Base-by-base conservation (phyloP, 805 yeast genomes). In the Hanseniaspora vineae region DNA sequence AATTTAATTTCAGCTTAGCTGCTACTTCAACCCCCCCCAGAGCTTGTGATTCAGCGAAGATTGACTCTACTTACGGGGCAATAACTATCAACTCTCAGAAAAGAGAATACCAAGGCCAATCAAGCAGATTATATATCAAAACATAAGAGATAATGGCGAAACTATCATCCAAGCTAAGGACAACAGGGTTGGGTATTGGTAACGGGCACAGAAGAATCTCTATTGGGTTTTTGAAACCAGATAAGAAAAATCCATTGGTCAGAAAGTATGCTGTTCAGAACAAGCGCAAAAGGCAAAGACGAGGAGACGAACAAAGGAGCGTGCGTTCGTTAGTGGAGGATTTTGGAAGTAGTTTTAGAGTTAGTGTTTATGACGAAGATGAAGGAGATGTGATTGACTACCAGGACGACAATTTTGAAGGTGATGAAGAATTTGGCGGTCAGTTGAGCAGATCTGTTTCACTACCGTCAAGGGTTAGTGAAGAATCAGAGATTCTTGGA, bases 101-200 rank as follows among this genome's bases (percentile, higher is more conserved):
- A 23, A 23, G 29, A 23, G n/a, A n/a, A n/a, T n/a, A n/a, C n/a
- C n/a, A n/a, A n/a, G n/a, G n/a, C n/a, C n/a, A n/a, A n/a, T n/a
- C n/a, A n/a, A n/a, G n/a, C n/a, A n/a, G n/a, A n/a, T n/a, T n/a
- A n/a, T n/a, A n/a, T n/a, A 23, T 23, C 29, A 23, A 8, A 23
- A 23, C 8, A 23, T 23, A 23, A 23, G 8, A 23, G 29, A 57
- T 62, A 6, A 45, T 63, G n/a, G 56, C 65, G n/a, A 62, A 63
- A 42, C 58, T 66, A 14, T 68, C 66, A 39, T 66, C 70, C n/a
- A 59, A 60, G 14, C 58, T 67, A 35, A 58, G 66, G 48, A 66
- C 71, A 8, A 62, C 64, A 49, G 72, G 72, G 44, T 62, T 67
- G 55, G 72, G 72, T 49, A 65, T 68, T 44, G 70, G 66, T 6